Conservation (phyloP, 768 basidiomycete genomes). For the Astraeus odoratus region DNA sequence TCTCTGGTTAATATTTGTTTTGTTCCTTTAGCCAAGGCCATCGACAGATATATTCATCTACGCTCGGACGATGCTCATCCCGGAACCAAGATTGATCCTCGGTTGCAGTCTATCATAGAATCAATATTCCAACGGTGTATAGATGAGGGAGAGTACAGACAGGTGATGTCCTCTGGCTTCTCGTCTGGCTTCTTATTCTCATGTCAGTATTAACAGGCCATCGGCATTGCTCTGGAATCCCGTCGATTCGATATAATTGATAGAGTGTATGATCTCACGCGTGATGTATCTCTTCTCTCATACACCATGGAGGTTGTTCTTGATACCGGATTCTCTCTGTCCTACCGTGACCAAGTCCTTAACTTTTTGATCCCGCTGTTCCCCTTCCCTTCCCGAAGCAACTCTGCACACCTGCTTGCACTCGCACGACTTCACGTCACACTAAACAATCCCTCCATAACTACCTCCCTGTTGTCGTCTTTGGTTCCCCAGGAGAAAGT, state of each 20-base stretch:
- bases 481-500: slow-evolving; percentile 66
- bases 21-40: slow-evolving; percentile 72
- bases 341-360: slow-evolving; percentile 77
- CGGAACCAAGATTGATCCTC: slow-evolving; percentile 65
- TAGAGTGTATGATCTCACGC: slow-evolving; percentile 62
- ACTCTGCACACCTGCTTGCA: slow-evolving; percentile 69
- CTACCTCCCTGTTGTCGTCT: slow-evolving; percentile 64
- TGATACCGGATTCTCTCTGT: slow-evolving; percentile 82
- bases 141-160: slow-evolving; percentile 83
- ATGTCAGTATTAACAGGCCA: slow-evolving; percentile 47
- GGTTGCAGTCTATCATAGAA: slow-evolving; percentile 81
- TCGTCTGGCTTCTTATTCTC: slow-evolving; percentile 5
- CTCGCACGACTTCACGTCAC: slow-evolving; percentile 88
- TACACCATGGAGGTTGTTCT: slow-evolving; percentile 92
- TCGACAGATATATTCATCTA: slow-evolving; percentile 83
- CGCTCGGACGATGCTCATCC: slow-evolving; percentile 47
- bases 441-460: slow-evolving; percentile 73
- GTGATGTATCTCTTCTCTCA: slow-evolving; percentile 72
- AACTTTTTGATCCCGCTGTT: slow-evolving; percentile 82
- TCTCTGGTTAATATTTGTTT: background rate
- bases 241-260: slow-evolving; percentile 82
- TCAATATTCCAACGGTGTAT: slow-evolving; percentile 83
- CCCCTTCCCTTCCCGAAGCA: slow-evolving; percentile 65
- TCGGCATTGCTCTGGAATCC: slow-evolving; percentile 93
- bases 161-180: slow-evolving; percentile 43